phyloP scores from a whole-genome alignment of 2,329 filamentous ascomycete species.

The Esteya vermicola region DNA sequence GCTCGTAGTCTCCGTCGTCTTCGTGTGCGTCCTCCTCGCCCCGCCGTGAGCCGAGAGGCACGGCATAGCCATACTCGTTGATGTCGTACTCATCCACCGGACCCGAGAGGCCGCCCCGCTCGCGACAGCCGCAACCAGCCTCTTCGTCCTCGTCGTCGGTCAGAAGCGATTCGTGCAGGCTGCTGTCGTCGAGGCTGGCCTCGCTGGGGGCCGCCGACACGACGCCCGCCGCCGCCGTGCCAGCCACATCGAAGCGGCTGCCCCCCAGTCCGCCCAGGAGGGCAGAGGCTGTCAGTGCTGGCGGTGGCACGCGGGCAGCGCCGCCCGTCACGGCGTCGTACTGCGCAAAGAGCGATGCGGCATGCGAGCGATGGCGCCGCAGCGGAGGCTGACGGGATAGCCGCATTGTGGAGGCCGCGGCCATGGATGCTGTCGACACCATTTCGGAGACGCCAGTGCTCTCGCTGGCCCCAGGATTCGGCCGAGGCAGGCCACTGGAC shows the following conservation, averaged over 20 bases:
- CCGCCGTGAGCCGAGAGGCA: neutral
- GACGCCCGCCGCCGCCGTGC: conserved; percentile 34
- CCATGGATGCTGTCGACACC: no score
- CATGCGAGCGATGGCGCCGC: conserved; percentile 8
- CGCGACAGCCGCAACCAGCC: neutral
- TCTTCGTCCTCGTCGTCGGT: conserved; percentile 1
- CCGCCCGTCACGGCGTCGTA: conserved; percentile 12
- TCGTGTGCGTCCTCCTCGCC: neutral
- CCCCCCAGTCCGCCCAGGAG: conserved; percentile 37
- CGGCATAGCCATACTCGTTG: conserved; percentile 2
- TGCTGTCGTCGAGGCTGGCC: conserved; percentile 19
- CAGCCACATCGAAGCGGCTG: conserved; percentile 19
- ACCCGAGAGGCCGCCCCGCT: no score
- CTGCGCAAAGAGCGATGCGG: conserved; percentile 7
- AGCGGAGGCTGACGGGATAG: conserved; percentile 5
- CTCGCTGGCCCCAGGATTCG: neutral
- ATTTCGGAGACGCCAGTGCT: neutral
- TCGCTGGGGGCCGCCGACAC: conserved; percentile 31
- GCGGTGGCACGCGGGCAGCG: conserved; percentile 18
- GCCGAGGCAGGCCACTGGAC: neutral
- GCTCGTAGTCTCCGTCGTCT: neutral
- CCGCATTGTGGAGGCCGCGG: no score
- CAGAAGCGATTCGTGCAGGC: neutral
- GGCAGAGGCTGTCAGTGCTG: conserved; percentile 35
- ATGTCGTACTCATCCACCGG: neutral